A percentile compares a stretch with the other conserved stretches of the same genome.
Evolutionary conservation across 2,329 filamentous ascomycete genomes (phyloP).

Genomic region (Fonsecaea monophora): DNA sequence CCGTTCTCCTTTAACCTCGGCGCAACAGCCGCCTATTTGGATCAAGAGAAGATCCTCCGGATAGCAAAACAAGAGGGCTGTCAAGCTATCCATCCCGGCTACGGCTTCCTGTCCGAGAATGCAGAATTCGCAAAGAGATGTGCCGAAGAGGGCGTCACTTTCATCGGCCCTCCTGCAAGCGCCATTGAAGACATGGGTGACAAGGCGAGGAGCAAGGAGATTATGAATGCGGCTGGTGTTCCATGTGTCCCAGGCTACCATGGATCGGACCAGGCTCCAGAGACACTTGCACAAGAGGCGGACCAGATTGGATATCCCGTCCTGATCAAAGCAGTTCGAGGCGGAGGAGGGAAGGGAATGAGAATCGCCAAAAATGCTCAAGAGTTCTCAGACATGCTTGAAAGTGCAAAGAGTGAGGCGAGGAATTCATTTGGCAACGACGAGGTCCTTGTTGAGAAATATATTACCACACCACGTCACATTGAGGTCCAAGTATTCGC

Average conservation of each 20-base stretch:
- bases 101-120: slow-evolving; percentile 87
- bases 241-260: slow-evolving; percentile 97
- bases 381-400: slow-evolving; percentile 66
- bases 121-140: slow-evolving; percentile 87
- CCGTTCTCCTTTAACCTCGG: slow-evolving; percentile 85
- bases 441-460: slow-evolving; percentile 71
- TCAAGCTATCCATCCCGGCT: slow-evolving; percentile 91
- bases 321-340: slow-evolving; percentile 70
- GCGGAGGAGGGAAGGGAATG: slow-evolving; percentile 73
- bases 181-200: slow-evolving; percentile 87
- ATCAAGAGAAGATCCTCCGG: slow-evolving; percentile 88
- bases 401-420: slow-evolving; percentile 69
- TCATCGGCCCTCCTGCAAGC: slow-evolving; percentile 85
- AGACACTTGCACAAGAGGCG: slow-evolving; percentile 71
- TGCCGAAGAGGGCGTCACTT: slow-evolving; percentile 86
- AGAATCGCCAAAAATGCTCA: slow-evolving; percentile 64
- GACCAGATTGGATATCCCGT: slow-evolving; percentile 72
- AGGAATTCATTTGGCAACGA: slow-evolving; percentile 70
- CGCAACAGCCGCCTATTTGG: slow-evolving; percentile 83
- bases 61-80: slow-evolving; percentile 87
- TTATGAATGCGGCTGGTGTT: slow-evolving; percentile 94
- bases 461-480: slow-evolving; percentile 70
- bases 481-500: slow-evolving; percentile 73
- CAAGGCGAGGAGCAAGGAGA: slow-evolving; percentile 91
- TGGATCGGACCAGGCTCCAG: slow-evolving; percentile 76